These are phyloP conservation scores for Spathaspora sp. DNA, from an alignment of 805 yeast species.

Conservation along the genomic window DNA sequence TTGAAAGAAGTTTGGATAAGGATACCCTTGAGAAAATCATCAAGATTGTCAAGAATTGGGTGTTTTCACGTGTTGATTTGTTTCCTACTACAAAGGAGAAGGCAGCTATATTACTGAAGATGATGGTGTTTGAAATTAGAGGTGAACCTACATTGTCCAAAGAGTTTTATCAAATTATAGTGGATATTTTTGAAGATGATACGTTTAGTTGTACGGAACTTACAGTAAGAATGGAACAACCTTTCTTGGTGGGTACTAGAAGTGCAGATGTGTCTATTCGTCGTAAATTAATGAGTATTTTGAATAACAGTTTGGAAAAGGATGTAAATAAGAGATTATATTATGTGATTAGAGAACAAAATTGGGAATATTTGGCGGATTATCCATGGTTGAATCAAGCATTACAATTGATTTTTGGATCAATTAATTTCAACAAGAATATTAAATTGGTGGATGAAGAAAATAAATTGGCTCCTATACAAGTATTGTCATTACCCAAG, in stretches of 20 bases:
- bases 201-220: conserved; percentile 78
- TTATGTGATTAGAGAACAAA: conserved; percentile 90
- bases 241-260: conserved; percentile 91
- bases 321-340: conserved; percentile 76
- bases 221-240: conserved; percentile 93
- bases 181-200: conserved; percentile 82
- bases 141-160: conserved; percentile 78
- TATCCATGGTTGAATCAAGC: conserved; percentile 96
- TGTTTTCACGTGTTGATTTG: conserved; percentile 73
- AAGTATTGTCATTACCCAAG: conserved; percentile 34
- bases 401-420: conserved; percentile 75
- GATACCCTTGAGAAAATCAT: conserved; percentile 72
- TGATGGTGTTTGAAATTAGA: conserved; percentile 87
- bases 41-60: conserved; percentile 82
- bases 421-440: conserved; percentile 53
- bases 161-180: conserved; percentile 79
- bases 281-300: conserved; percentile 70
- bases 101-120: conserved; percentile 87
- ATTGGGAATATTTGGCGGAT: conserved; percentile 94
- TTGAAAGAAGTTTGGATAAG: conserved; percentile 82
- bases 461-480: conserved; percentile 50
- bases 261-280: conserved; percentile 73
- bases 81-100: conserved; percentile 96
- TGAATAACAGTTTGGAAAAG: conserved; percentile 73
- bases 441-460: conserved; percentile 47